These are phyloP conservation scores for Ustilago trichophora DNA, from an alignment of 1,284 basidiomycete species.

Conservation along the genomic window DNA sequence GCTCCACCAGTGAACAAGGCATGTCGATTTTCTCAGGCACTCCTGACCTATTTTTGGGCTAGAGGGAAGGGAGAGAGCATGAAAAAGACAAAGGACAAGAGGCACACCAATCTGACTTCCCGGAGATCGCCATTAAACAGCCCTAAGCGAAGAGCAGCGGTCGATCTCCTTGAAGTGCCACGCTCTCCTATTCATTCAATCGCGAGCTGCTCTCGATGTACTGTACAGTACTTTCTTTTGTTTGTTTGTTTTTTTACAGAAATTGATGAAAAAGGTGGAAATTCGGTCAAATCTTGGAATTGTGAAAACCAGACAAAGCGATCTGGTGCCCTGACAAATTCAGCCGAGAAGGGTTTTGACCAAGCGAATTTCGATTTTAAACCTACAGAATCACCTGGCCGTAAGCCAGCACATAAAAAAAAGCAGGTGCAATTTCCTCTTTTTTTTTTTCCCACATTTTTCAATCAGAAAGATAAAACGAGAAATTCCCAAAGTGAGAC, in stretches of 20 bases:
- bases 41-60: constrained; percentile 1
- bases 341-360: no score
- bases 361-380: no score
- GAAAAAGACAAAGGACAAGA: neutral
- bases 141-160: constrained; percentile 16
- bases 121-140: constrained; percentile 15
- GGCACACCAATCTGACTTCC: neutral
- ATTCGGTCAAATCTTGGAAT: constrained; percentile 1
- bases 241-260: neutral
- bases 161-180: constrained; percentile 10
- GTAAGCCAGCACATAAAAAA: no score
- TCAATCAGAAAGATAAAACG: neutral
- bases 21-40: neutral
- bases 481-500: constrained; percentile 2
- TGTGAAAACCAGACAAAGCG: neutral
- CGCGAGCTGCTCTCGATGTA: constrained; percentile 10
- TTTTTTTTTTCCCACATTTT: neutral
- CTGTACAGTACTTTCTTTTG: no score
- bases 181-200: constrained; percentile 5
- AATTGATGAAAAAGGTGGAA: neutral
- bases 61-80: neutral
- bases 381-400: no score
- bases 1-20: neutral
- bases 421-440: no score
- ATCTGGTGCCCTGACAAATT: no score